Evolutionary conservation across 257 asterid genomes (phyloP).

Genomic region (Solanum pennellii): DNA sequence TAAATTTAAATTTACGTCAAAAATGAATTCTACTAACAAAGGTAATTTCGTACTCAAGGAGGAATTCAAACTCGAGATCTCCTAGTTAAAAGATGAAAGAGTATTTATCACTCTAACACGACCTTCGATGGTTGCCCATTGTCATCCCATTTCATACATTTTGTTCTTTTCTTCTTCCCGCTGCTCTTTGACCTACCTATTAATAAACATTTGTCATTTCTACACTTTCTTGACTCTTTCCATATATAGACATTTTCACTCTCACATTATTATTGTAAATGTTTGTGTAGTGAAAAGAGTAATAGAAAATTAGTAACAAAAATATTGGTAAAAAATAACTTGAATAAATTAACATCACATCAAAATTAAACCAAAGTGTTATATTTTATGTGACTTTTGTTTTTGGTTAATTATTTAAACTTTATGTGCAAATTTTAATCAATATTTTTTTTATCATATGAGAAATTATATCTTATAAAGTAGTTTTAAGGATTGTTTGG

Average conservation of each 20-base stretch:
- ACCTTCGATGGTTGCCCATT: rapidly evolving
- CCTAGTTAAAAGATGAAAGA: rapidly evolving
- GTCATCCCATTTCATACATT: neutral
- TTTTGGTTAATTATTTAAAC: neutral
- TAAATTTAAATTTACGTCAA: rapidly evolving
- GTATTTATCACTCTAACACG: no score
- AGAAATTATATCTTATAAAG: neutral
- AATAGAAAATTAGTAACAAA: neutral
- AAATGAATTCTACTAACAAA: no score
- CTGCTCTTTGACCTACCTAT: neutral
- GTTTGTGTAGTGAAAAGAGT: neutral
- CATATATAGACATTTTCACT: neutral
- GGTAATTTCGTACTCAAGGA: rapidly evolving
- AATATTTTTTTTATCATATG: neutral
- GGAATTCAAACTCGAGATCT: no score
- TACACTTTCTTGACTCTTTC: neutral
- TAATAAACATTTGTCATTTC: neutral
- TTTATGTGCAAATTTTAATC: neutral
- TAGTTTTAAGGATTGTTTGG: neutral
- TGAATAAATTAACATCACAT: neutral
- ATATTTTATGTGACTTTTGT: neutral
- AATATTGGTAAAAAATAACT: neutral
- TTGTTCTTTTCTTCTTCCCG: neutral
- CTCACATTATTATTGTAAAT: neutral
- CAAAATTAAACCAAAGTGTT: neutral